Percentiles rank a stretch among this genome's conserved stretches.
phyloP scores from a whole-genome alignment of 805 yeast genomes.

The Kodamaea leandrae region DNA sequence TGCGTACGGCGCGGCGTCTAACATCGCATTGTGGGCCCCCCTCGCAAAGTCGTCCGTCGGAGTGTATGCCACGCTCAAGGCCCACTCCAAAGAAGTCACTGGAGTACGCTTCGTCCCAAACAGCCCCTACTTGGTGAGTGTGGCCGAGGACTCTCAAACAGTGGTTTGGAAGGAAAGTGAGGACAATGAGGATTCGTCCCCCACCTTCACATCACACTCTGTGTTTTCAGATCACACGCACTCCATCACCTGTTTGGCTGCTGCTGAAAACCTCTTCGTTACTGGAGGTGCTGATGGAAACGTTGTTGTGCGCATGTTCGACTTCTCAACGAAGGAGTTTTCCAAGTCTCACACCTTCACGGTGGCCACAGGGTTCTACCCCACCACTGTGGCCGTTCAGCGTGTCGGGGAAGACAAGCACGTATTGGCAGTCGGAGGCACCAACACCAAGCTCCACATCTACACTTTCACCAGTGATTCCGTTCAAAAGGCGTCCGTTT shows the following conservation, averaged over 20 bases:
- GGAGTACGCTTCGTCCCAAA: slow-evolving; percentile 54
- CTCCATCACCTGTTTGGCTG: slow-evolving; percentile 57
- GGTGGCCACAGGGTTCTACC: slow-evolving; percentile 49
- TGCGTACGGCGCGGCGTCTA: slow-evolving; percentile 71
- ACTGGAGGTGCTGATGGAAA: slow-evolving; percentile 67
- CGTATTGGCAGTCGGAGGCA: slow-evolving; percentile 72
- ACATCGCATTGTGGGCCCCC: slow-evolving; percentile 71
- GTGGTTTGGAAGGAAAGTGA: slow-evolving; percentile 51
- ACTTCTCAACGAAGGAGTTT: slow-evolving; percentile 47
- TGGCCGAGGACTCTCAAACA: slow-evolving; percentile 65
- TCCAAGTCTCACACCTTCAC: slow-evolving; percentile 29
- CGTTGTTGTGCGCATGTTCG: slow-evolving; percentile 38
- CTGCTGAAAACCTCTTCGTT: slow-evolving; percentile 40
- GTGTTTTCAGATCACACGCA: slow-evolving; percentile 40
- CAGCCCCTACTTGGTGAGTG: slow-evolving; percentile 50
- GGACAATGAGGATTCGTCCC: not conserved
- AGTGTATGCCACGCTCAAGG: slow-evolving; percentile 53
- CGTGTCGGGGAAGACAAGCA: slow-evolving; percentile 32
- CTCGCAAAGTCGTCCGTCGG: slow-evolving; percentile 43
- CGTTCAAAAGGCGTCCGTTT: slow-evolving; percentile 42
- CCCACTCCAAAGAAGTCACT: slow-evolving; percentile 62
- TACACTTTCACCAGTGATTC: slow-evolving; percentile 43
- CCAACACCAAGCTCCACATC: slow-evolving; percentile 53
- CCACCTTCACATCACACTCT: slow-evolving; percentile 28
- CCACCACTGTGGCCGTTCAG: slow-evolving; percentile 36